These are phyloP conservation scores for Mycena floridula DNA, from an alignment of 768 basidiomycete species.

Conservation along the genomic window DNA sequence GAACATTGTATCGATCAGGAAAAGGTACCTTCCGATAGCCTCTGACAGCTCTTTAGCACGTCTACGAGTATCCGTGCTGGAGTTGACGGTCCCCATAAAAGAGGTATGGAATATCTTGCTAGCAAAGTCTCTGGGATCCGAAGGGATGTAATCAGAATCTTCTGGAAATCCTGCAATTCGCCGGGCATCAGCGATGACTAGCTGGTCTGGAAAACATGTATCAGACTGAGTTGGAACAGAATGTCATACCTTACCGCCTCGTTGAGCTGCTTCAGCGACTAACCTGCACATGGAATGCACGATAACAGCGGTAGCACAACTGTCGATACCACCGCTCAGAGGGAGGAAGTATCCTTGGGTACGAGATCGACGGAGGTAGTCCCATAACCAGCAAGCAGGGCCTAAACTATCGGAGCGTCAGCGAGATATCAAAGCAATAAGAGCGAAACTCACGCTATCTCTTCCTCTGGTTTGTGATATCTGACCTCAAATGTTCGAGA, in stretches of 20 bases:
- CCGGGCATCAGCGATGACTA: slow-evolving; percentile 87
- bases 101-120: slow-evolving; percentile 91
- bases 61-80: slow-evolving; percentile 75
- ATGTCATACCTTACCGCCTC: slow-evolving; percentile 50
- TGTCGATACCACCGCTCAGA: slow-evolving; percentile 94
- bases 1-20: background rate
- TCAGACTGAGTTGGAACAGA: background rate
- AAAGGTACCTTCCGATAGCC: slow-evolving; percentile 77
- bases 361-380: slow-evolving; percentile 90
- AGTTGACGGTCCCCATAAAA: slow-evolving; percentile 99
- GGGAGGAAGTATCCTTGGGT: slow-evolving; percentile 96
- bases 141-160: slow-evolving; percentile 76
- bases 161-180: slow-evolving; percentile 83
- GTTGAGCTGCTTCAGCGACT: slow-evolving; percentile 70
- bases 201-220: slow-evolving; percentile 43
- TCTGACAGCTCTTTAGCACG: slow-evolving; percentile 83
- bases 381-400: slow-evolving; percentile 99
- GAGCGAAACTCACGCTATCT: slow-evolving; percentile 77
- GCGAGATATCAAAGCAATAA: background rate
- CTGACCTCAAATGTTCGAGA: slow-evolving; percentile 40
- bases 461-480: slow-evolving; percentile 90
- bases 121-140: slow-evolving; percentile 83
- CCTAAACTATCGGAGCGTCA: slow-evolving; percentile 64
- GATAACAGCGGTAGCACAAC: slow-evolving; percentile 94
- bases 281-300: slow-evolving; percentile 95